Evolutionary conservation across 1,139 yeast species (phyloP).

Genomic region (Yamadazyma sp.): DNA sequence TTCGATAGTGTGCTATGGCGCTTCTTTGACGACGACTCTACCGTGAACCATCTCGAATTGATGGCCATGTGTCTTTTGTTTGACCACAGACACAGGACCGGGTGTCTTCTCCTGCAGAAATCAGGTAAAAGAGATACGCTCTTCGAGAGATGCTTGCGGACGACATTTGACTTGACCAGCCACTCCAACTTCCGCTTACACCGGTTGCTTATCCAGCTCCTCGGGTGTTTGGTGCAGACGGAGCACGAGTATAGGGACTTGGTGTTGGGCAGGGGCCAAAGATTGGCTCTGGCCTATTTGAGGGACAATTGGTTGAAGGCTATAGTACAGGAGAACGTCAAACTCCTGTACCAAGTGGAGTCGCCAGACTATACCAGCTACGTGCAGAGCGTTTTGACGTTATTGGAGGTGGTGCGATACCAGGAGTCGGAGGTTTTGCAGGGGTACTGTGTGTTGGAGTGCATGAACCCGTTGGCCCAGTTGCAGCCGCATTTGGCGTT

Average conservation of each 20-base stretch:
- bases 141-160: conserved; percentile 11
- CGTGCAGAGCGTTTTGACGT: conserved; percentile 7
- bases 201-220: conserved; percentile 9
- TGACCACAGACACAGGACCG: conserved; percentile 8
- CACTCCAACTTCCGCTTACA: conserved; percentile 11
- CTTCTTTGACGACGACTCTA: conserved; percentile 35
- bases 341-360: conserved; percentile 10
- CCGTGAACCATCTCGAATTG: conserved; percentile 39
- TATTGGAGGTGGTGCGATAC: not conserved
- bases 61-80: conserved; percentile 21
- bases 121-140: not conserved
- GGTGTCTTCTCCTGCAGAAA: not conserved
- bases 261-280: conserved; percentile 1
- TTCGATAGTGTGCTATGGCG: conserved; percentile 38
- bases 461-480: conserved; percentile 6
- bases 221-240: conserved; percentile 1
- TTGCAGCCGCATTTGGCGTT: conserved; percentile 5
- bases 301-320: conserved; percentile 10
- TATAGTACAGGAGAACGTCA: conserved; percentile 5
- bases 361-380: conserved; percentile 10
- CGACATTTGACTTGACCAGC: conserved; percentile 13
- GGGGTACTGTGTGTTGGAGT: conserved; percentile 4
- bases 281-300: conserved; percentile 10
- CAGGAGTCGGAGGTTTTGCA: not conserved
- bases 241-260: conserved; percentile 1